A percentile compares a stretch with the other conserved stretches of the same genome.
Conservation (phyloP, 2,329 filamentous ascomycete species). For the Neopestalotiopsis clavispora region DNA sequence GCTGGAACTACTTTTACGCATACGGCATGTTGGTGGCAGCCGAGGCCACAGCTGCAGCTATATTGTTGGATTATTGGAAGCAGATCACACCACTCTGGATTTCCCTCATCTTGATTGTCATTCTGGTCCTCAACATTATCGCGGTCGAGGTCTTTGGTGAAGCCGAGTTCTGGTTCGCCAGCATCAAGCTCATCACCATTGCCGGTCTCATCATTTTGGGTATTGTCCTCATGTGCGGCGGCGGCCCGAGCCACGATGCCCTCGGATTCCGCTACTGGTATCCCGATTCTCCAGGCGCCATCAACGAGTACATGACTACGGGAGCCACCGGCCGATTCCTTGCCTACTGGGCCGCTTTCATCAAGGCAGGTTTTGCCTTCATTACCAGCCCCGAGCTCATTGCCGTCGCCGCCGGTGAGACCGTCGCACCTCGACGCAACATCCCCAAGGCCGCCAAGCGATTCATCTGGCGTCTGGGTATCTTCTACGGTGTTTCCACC, state of each 20-base stretch:
- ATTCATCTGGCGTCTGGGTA: constrained; percentile 64
- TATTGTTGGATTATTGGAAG: constrained; percentile 67
- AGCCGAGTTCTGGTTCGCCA: constrained; percentile 66
- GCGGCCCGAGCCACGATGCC: constrained; percentile 53
- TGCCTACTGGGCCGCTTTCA: constrained; percentile 61
- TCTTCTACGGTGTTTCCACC: constrained; percentile 68
- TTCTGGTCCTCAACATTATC: constrained; percentile 60
- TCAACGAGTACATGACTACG: constrained; percentile 50
- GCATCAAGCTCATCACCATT: constrained; percentile 64
- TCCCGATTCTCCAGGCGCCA: constrained; percentile 44
- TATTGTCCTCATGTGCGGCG: constrained; percentile 61
- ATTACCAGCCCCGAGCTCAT: constrained; percentile 67
- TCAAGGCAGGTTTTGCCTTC: constrained; percentile 66
- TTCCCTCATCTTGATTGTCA: constrained; percentile 58
- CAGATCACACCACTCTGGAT: constrained; percentile 61
- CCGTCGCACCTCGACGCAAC: constrained; percentile 66
- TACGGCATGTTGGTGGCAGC: constrained; percentile 63
- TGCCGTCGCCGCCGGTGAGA: constrained; percentile 69
- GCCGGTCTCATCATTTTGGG: constrained; percentile 61
- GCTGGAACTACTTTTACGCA: constrained; percentile 68
- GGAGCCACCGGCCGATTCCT: constrained; percentile 59
- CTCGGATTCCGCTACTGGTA: constrained; percentile 57
- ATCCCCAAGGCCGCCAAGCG: constrained; percentile 68
- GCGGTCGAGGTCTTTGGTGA: constrained; percentile 64
- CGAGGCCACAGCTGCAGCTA: constrained; percentile 61